Percentiles rank a stretch among this genome's conserved stretches.
Conservation (phyloP, 352 stramenopile genomes). For the Halophytophthora polymorphica region DNA sequence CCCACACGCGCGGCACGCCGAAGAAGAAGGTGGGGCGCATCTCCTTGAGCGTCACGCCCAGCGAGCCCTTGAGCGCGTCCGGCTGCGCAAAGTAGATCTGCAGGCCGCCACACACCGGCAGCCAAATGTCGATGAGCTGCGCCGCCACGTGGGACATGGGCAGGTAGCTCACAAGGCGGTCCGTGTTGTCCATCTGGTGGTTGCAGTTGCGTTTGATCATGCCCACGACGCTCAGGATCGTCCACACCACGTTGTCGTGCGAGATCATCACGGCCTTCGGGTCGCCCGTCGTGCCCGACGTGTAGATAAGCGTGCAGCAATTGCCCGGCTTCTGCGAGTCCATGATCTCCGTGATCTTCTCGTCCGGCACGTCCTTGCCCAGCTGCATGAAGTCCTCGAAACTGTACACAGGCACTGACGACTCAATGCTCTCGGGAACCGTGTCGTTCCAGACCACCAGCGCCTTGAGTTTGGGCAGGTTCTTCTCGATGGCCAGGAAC, state of each 20-base stretch:
- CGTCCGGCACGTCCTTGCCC: slow-evolving; percentile 60
- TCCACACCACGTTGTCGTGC: slow-evolving; percentile 93
- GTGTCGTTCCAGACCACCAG: slow-evolving; percentile 91
- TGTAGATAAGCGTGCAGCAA: slow-evolving; percentile 93
- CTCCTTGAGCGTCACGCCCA: slow-evolving; percentile 83
- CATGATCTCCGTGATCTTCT: slow-evolving; percentile 69
- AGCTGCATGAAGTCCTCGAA: slow-evolving; percentile 82
- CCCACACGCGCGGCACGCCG: slow-evolving; percentile 89
- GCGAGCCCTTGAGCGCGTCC: slow-evolving; percentile 88
- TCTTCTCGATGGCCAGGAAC: slow-evolving; percentile 85
- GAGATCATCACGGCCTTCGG: slow-evolving; percentile 97
- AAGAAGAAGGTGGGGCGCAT: slow-evolving; percentile 89
- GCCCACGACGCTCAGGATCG: slow-evolving; percentile 53
- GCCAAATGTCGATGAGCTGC: slow-evolving; percentile 86
- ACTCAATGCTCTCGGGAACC: slow-evolving; percentile 68
- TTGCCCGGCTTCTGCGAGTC: slow-evolving; percentile 77
- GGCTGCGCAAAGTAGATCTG: slow-evolving; percentile 88
- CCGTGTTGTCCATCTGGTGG: slow-evolving; percentile 51
- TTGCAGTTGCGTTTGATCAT: slow-evolving; percentile 65
- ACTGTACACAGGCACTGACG: slow-evolving; percentile 64
- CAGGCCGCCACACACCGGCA: slow-evolving; percentile 58
- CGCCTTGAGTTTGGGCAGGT: slow-evolving; percentile 91
- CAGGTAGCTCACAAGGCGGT: slow-evolving; percentile 86
- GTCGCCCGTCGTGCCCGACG: slow-evolving; percentile 91
- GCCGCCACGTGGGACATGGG: slow-evolving; percentile 89